phyloP scores from a whole-genome alignment of 805 yeast genomes.

The Yarrowia sp. region DNA sequence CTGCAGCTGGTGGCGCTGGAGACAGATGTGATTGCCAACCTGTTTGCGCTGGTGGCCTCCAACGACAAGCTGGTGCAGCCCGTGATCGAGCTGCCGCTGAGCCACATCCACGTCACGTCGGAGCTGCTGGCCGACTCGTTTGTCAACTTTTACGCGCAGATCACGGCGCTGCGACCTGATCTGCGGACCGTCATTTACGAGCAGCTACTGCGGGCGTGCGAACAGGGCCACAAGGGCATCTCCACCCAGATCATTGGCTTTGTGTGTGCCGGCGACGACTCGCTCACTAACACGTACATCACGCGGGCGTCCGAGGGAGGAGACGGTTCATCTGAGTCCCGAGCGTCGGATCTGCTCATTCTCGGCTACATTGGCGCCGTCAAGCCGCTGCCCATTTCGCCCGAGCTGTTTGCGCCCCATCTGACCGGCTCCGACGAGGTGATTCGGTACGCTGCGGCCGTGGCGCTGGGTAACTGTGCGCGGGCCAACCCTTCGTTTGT shows the following conservation, averaged over 20 bases:
- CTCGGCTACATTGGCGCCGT: conserved; percentile 59
- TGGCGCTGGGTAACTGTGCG: conserved; percentile 31
- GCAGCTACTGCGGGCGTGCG: conserved; percentile 26
- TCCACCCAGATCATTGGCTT: conserved; percentile 25
- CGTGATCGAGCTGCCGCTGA: conserved; percentile 11
- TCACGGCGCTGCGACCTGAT: conserved; percentile 8
- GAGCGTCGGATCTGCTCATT: conserved; percentile 49
- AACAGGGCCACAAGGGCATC: conserved; percentile 24
- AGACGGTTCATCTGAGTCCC: not conserved
- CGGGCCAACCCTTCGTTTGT: conserved; percentile 24
- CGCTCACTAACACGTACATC: conserved; percentile 11
- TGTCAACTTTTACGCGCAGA: conserved; percentile 29
- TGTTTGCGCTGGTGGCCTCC: not conserved
- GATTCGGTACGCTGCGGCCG: conserved; percentile 57
- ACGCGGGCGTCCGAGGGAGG: conserved; percentile 3
- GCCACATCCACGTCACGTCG: conserved; percentile 23
- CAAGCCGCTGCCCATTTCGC: conserved; percentile 48
- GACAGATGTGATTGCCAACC: conserved; percentile 19
- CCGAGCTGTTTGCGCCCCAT: conserved; percentile 52
- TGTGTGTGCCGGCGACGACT: conserved; percentile 24
- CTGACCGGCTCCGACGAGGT: conserved; percentile 50
- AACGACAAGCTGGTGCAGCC: conserved; percentile 8
- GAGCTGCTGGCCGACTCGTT: conserved; percentile 28
- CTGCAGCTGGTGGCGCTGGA: conserved; percentile 33
- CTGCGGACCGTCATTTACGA: conserved; percentile 22